These are phyloP conservation scores for Raphanus raphanistrum DNA, from an alignment of 345 rosid species.

Conservation along the genomic window DNA sequence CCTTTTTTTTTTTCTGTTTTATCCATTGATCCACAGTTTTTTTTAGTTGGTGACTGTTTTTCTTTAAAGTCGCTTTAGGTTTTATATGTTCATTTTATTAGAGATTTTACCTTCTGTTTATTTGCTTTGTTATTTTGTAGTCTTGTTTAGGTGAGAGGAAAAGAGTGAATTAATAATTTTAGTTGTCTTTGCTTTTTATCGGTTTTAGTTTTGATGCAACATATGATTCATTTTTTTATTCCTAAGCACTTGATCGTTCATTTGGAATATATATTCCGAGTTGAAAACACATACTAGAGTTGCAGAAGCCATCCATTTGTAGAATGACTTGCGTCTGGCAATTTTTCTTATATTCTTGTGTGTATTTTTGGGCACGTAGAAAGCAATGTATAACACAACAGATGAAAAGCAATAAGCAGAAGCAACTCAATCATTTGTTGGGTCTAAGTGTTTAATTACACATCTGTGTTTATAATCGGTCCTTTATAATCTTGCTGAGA, in stretches of 20 bases:
- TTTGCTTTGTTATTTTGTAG: conserved; percentile 29
- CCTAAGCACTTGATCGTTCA: neutral
- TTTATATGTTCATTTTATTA: conserved; percentile 29
- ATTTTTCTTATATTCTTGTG: neutral
- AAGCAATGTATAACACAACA: neutral
- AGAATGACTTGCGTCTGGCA: neutral
- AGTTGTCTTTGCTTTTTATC: conserved; percentile 13
- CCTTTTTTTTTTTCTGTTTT: neutral
- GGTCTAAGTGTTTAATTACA: too few species aligned
- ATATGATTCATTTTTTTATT: conserved; percentile 52
- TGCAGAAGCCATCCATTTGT: neutral
- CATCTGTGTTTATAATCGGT: too few species aligned
- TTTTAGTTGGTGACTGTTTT: conserved; percentile 23
- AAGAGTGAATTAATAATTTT: conserved; percentile 34
- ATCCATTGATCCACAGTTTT: conserved; percentile 20
- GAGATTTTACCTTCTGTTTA: conserved; percentile 12
- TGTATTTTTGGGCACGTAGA: neutral
- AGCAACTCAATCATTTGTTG: neutral
- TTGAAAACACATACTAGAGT: neutral
- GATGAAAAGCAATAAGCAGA: neutral
- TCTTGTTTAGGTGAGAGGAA: conserved; percentile 31
- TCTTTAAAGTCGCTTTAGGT: conserved; percentile 17
- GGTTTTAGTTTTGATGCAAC: conserved; percentile 37
- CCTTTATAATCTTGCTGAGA: too few species aligned
- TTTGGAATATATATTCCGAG: neutral